phyloP scores from a whole-genome alignment of 2,329 filamentous ascomycete genomes.

The Capronia epimyces region DNA sequence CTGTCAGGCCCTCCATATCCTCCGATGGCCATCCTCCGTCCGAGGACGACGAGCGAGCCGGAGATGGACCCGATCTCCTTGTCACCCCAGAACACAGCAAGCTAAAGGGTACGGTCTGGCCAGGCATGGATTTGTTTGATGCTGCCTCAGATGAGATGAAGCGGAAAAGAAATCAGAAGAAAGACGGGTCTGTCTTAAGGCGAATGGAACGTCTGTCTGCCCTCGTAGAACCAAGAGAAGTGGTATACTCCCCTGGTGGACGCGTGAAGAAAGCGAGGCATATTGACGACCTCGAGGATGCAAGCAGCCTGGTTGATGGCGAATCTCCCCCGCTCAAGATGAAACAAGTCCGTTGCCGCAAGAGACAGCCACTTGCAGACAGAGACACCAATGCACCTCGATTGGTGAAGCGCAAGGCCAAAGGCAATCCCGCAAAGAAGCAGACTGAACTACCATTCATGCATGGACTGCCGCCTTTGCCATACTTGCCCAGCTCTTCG shows the following conservation, averaged over 20 bases:
- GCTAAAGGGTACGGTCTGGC: conserved; percentile 46
- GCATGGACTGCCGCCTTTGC: conserved; percentile 23
- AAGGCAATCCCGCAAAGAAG: conserved; percentile 15
- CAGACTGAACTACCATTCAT: conserved; percentile 14
- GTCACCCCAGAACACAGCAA: conserved; percentile 34
- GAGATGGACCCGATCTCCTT: conserved; percentile 8
- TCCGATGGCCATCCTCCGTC: conserved; percentile 3
- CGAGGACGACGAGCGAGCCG: conserved; percentile 9
- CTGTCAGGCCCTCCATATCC: conserved; percentile 5
- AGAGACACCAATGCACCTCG: conserved; percentile 34
- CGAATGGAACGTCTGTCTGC: conserved; percentile 44
- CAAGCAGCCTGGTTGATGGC: conserved; percentile 43
- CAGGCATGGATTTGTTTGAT: conserved; percentile 50
- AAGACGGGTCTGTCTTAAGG: conserved; percentile 42
- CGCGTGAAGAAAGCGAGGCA: conserved; percentile 40
- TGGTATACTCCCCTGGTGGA: conserved; percentile 44
- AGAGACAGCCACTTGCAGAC: conserved; percentile 34
- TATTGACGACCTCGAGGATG: conserved; percentile 47
- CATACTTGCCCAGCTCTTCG: conserved; percentile 26
- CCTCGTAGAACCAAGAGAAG: conserved; percentile 43
- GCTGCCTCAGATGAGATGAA: conserved; percentile 47
- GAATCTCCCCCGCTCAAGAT: conserved; percentile 38
- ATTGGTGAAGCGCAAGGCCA: conserved; percentile 31
- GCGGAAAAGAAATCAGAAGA: conserved; percentile 48
- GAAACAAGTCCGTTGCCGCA: conserved; percentile 32